These are phyloP conservation scores for Sphaerosporella brunnea DNA, from an alignment of 495 filamentous ascomycete species.

Conservation along the genomic window DNA sequence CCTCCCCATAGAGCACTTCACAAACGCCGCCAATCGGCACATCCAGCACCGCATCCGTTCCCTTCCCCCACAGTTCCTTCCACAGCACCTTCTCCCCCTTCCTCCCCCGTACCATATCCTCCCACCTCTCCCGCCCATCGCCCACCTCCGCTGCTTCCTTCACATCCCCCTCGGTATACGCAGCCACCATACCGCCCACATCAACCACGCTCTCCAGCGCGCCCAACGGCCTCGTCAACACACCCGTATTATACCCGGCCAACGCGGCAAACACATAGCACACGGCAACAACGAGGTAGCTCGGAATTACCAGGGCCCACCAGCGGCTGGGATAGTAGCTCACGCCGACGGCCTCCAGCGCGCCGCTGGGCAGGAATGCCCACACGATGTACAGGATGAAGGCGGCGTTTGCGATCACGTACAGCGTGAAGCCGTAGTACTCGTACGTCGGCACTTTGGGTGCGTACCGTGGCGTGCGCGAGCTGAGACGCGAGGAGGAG, in stretches of 20 bases:
- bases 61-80: slow-evolving; percentile 67
- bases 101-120: slow-evolving; percentile 18
- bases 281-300: slow-evolving; percentile 72
- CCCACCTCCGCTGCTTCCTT: slow-evolving; percentile 8
- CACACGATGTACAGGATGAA: slow-evolving; percentile 87
- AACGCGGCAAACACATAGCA: slow-evolving; percentile 91
- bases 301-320: slow-evolving; percentile 87
- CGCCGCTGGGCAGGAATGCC: slow-evolving; percentile 80
- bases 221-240: slow-evolving; percentile 62
- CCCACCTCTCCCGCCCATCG: slow-evolving; percentile 22
- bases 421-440: slow-evolving; percentile 96
- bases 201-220: slow-evolving; percentile 85
- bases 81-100: slow-evolving; percentile 40
- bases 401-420: slow-evolving; percentile 59
- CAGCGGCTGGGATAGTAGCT: slow-evolving; percentile 94
- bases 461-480: slow-evolving; percentile 66
- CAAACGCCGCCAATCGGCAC: slow-evolving; percentile 92
- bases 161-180: slow-evolving; percentile 50
- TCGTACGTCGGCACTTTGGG: slow-evolving; percentile 95
- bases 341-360: slow-evolving; percentile 82
- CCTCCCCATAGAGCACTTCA: slow-evolving; percentile 61
- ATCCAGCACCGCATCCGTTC: slow-evolving; percentile 96
- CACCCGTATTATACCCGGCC: slow-evolving; percentile 75
- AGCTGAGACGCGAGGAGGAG: slow-evolving; percentile 40
- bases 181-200: slow-evolving; percentile 68